phyloP scores from a whole-genome alignment of 2,329 filamentous ascomycete genomes.

The Stagonosporopsis cucurbitacearum region DNA sequence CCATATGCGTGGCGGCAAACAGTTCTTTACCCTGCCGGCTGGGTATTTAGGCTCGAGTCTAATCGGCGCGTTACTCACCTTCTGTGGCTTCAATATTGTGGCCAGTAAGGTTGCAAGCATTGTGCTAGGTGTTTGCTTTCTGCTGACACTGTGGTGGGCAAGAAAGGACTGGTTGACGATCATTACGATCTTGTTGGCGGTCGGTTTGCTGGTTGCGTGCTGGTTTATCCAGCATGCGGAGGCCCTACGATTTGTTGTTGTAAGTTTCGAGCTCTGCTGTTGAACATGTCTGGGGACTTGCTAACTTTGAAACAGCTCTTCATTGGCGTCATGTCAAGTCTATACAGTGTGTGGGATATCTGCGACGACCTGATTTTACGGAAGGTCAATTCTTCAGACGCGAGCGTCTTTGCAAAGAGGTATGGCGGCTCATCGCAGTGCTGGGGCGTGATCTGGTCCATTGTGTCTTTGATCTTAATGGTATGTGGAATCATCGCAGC shows the following conservation, averaged over 20 bases:
- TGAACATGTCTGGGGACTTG: not conserved
- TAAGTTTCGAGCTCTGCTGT: constrained; percentile 45
- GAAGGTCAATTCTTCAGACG: constrained; percentile 81
- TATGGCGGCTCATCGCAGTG: constrained; percentile 82
- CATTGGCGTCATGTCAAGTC: constrained; percentile 80
- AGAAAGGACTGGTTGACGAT: constrained; percentile 80
- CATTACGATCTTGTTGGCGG: constrained; percentile 70
- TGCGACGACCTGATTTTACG: constrained; percentile 81
- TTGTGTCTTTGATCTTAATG: constrained; percentile 76
- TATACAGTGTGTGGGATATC: constrained; percentile 86
- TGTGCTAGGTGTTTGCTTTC: constrained; percentile 73
- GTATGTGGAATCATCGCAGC: constrained; percentile 75
- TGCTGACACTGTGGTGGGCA: constrained; percentile 84
- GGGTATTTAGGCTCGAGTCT: constrained; percentile 80
- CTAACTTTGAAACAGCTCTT: constrained; percentile 62
- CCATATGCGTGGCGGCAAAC: constrained; percentile 75
- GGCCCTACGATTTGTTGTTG: constrained; percentile 73
- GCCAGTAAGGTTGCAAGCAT: constrained; percentile 81
- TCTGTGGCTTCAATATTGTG: constrained; percentile 82
- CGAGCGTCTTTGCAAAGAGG: constrained; percentile 76
- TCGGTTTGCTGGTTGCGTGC: constrained; percentile 73
- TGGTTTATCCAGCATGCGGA: constrained; percentile 83
- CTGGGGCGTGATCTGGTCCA: constrained; percentile 80
- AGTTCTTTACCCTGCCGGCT: constrained; percentile 74
- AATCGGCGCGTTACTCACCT: constrained; percentile 78